A percentile compares a stretch with the other conserved stretches of the same genome.
phyloP scores from a whole-genome alignment of 306 rosid genomes.

The Fragaria ananassa region DNA sequence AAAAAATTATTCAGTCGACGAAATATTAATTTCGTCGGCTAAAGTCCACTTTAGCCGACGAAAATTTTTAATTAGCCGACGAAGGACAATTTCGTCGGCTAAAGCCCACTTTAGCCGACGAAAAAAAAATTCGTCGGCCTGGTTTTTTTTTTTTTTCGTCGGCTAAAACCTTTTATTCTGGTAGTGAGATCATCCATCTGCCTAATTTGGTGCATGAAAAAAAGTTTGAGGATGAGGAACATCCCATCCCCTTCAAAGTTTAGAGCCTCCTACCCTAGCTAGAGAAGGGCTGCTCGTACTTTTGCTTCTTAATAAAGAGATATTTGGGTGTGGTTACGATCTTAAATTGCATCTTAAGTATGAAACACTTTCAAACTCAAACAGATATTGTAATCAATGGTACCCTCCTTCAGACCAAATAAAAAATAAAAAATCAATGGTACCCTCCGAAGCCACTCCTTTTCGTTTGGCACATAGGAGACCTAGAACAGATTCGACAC shows the following conservation, averaged over 20 bases:
- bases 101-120: too few relatives aligned
- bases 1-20: too few relatives aligned
- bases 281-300: not conserved
- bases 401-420: too few relatives aligned
- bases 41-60: too few relatives aligned
- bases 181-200: not conserved
- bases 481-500: slow-evolving; percentile 11
- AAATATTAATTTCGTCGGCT: too few relatives aligned
- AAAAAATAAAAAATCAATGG: too few relatives aligned
- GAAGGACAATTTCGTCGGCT: too few relatives aligned
- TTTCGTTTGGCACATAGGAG: not conserved
- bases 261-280: not conserved
- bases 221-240: not conserved
- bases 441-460: slow-evolving; percentile 3
- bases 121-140: too few relatives aligned
- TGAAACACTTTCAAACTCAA: slow-evolving; percentile 24
- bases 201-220: slow-evolving; percentile 5
- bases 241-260: slow-evolving; percentile 11
- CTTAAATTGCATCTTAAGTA: slow-evolving; percentile 13
- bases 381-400: not conserved
- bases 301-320: not conserved
- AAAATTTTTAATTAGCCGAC: too few relatives aligned
- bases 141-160: too few relatives aligned
- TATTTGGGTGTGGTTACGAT: slow-evolving; percentile 13
- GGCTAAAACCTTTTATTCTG: too few relatives aligned